phyloP scores from a whole-genome alignment of 1,139 yeast species.

The Geotrichum histeridarum region DNA sequence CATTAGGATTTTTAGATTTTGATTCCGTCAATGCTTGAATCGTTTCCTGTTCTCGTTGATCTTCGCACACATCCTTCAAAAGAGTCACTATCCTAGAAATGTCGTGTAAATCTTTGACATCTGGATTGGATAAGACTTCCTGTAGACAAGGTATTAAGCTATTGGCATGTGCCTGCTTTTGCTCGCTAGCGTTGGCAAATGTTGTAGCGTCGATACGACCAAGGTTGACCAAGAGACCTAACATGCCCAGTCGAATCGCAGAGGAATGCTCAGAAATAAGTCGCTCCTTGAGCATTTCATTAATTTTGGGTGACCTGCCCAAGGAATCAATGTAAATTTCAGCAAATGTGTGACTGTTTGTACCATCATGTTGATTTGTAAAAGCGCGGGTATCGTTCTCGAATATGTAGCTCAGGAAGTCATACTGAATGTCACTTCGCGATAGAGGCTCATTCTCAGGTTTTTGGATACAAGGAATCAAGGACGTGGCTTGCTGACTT shows the following conservation, averaged over 20 bases:
- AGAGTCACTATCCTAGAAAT: constrained; percentile 91
- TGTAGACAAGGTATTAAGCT: constrained; percentile 91
- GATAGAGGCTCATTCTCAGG: constrained; percentile 90
- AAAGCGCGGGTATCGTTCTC: constrained; percentile 61
- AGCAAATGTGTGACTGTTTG: constrained; percentile 55
- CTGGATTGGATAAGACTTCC: constrained; percentile 49
- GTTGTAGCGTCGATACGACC: constrained; percentile 89
- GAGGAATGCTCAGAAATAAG: constrained; percentile 47
- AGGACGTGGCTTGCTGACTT: constrained; percentile 37
- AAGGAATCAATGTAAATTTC: constrained; percentile 77
- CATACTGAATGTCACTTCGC: constrained; percentile 83
- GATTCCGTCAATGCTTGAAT: constrained; percentile 46
- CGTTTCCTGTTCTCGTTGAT: constrained; percentile 48
- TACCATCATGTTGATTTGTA: constrained; percentile 49
- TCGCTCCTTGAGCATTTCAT: constrained; percentile 75
- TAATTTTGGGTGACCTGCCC: constrained; percentile 77
- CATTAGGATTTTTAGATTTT: constrained; percentile 61
- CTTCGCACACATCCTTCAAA: constrained; percentile 69
- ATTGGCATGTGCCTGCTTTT: constrained; percentile 57
- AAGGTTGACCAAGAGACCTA: constrained; percentile 80
- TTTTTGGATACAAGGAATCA: constrained; percentile 54
- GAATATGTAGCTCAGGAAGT: constrained; percentile 62
- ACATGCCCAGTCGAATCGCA: constrained; percentile 80
- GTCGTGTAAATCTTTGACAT: constrained; percentile 79
- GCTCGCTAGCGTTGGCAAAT: too few species aligned